Evolutionary conservation across 257 asterid species (phyloP).

Genomic region (Nicotiana knightiana): DNA sequence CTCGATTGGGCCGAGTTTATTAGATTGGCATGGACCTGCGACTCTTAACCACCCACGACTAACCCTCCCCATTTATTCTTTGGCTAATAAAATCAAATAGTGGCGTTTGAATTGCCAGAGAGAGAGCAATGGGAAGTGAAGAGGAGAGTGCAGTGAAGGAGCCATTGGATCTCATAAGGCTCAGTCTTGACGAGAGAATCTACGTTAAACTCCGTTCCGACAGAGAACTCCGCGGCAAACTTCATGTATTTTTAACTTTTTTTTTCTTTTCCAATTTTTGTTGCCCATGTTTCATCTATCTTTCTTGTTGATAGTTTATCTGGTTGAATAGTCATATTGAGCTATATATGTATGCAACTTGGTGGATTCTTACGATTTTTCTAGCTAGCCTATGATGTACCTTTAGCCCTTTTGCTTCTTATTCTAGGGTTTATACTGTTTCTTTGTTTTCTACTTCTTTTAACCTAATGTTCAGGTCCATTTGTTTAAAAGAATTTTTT

Average conservation of each 20-base stretch:
- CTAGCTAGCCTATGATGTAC: background rate
- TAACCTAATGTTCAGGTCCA: background rate
- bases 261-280: background rate
- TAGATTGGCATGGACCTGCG: too few relatives aligned
- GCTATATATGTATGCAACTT: background rate
- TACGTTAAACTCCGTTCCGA: conserved; percentile 98
- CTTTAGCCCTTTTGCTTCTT: background rate
- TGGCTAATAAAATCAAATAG: background rate
- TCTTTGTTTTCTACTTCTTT: background rate
- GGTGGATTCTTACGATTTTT: background rate
- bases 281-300: background rate
- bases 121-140: conserved; percentile 75
- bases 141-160: conserved; percentile 98
- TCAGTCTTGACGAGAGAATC: conserved; percentile 97
- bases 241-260: conserved; percentile 39
- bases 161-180: conserved; percentile 97
- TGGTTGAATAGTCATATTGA: background rate
- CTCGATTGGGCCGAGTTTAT: too few relatives aligned
- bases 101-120: background rate
- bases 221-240: conserved; percentile 97
- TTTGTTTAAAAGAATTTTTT: background rate
- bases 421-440: background rate
- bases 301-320: background rate
- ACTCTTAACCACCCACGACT: too few relatives aligned
- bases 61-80: background rate